A percentile compares a stretch with the other conserved stretches of the same genome.
phyloP scores from a whole-genome alignment of 768 basidiomycete species.

The Epithele typhae region DNA sequence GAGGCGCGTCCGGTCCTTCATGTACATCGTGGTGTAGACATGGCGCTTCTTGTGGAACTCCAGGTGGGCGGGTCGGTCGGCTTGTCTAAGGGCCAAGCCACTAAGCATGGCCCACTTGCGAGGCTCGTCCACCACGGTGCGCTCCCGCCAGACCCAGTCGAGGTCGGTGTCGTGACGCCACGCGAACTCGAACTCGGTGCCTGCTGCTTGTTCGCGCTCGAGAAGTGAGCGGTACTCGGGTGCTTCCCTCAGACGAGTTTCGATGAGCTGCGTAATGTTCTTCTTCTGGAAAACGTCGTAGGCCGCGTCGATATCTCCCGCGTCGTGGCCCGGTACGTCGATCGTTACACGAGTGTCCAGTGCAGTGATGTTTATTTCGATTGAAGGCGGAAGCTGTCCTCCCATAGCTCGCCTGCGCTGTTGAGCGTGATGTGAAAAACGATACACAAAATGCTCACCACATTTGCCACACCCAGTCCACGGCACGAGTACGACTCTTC shows the following conservation, averaged over 20 bases:
- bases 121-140: constrained; percentile 54
- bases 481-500: constrained; percentile 71
- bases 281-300: constrained; percentile 52
- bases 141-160: constrained; percentile 84
- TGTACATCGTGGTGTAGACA: constrained; percentile 41
- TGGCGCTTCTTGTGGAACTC: constrained; percentile 79
- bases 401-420: constrained; percentile 62
- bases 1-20: constrained; percentile 44
- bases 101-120: constrained; percentile 73
- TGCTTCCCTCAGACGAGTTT: constrained; percentile 48
- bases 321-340: constrained; percentile 52
- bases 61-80: constrained; percentile 47
- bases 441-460: constrained; percentile 42
- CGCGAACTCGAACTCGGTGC: constrained; percentile 63
- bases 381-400: constrained; percentile 58
- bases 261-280: constrained; percentile 62
- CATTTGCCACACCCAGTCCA: constrained; percentile 89
- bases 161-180: constrained; percentile 73
- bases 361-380: constrained; percentile 70
- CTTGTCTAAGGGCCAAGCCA: constrained; percentile 72
- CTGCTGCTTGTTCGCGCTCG: constrained; percentile 46
- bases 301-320: constrained; percentile 33
- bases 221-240: constrained; percentile 62
- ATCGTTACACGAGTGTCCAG: constrained; percentile 67
- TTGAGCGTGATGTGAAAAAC: neutral